Evolutionary conservation across 305 asterid species (phyloP).

Genomic region (Solanum hybrid): DNA sequence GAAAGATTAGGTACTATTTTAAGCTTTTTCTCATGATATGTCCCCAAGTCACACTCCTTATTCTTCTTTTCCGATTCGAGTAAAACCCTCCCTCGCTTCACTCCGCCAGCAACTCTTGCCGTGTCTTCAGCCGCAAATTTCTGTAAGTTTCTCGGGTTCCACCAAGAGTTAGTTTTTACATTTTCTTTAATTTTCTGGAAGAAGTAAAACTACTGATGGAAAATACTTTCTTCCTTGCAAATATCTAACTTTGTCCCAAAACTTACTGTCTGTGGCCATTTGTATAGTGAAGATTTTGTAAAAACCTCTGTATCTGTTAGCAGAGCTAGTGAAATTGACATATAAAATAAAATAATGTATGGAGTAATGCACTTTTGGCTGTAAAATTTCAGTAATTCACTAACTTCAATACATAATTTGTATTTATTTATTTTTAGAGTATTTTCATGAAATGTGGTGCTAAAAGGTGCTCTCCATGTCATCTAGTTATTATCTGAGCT

Average conservation of each 20-base stretch:
- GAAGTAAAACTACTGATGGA: not conserved
- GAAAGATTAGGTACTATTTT: not conserved
- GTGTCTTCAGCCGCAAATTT: not conserved
- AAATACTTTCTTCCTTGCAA: not conserved
- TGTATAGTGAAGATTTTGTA: not conserved
- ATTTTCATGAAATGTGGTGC: not conserved
- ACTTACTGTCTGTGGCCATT: not conserved
- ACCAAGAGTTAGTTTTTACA: not conserved
- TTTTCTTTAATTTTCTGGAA: not conserved
- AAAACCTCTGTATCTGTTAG: not conserved
- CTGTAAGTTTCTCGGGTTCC: not conserved
- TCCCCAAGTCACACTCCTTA: not conserved
- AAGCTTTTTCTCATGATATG: not conserved
- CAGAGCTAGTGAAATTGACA: not conserved
- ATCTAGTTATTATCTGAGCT: not conserved
- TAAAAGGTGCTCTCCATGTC: not conserved
- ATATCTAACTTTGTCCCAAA: not conserved
- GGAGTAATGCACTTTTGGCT: not conserved
- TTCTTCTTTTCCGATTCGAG: not conserved
- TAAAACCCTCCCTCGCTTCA: not conserved
- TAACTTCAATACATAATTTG: not conserved
- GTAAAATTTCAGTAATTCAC: not conserved
- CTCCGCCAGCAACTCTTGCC: not conserved
- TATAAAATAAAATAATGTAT: not conserved
- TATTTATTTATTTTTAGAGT: not conserved